Evolutionary conservation across 352 stramenopile genomes (phyloP), one percentile per base, ranked within the genome.

Genomic region (Phytophthora palmivora): DNA sequence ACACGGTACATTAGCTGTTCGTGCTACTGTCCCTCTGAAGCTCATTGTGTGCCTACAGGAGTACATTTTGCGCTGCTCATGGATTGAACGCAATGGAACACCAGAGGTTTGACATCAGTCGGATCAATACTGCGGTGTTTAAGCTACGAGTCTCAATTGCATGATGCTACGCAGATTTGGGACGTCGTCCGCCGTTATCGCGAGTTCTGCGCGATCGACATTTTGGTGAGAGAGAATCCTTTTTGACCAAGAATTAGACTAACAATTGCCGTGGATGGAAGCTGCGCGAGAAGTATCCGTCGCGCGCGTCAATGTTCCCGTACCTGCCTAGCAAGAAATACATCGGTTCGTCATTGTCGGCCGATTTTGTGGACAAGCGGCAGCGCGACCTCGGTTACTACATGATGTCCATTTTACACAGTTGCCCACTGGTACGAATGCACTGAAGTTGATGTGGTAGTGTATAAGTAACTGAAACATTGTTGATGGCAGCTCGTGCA

Each of bases 381-480:
- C 87, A 94, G 66, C 87, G 87, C 32, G 82, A 95, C 16, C 78
- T 95, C n/a, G 83, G 83, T 22, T 89, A 92, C 62, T 95, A 95
- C 70, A 81, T 95, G 49, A 89, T 87, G 45, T 89, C 87, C 12
- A 89, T 95, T 56, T 68, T 95, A n/a, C 81, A 91, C 56, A 87
- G 83, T 46, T 91, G 69, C 36, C 87, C 87, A 2, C 43, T 89
- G 68, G 86, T 94, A 70, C 36, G 55, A 8, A 26, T 19, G 9
- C 15, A 42, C 43, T 45, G 19, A 4, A 1, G 30, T 21, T 50
- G 16, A 14, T 48, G 8, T 39, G 41, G 42, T 22, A 14, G 6
- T 41, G 11, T 28, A 28, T 18, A 18, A 26, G 21, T 58, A 18
- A 50, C 24, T 15, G 24, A 21, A n/a, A 24, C 6, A 37, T 51